Base-by-base conservation (phyloP, 805 yeast species). In the Candida pseudoglaebosa region DNA sequence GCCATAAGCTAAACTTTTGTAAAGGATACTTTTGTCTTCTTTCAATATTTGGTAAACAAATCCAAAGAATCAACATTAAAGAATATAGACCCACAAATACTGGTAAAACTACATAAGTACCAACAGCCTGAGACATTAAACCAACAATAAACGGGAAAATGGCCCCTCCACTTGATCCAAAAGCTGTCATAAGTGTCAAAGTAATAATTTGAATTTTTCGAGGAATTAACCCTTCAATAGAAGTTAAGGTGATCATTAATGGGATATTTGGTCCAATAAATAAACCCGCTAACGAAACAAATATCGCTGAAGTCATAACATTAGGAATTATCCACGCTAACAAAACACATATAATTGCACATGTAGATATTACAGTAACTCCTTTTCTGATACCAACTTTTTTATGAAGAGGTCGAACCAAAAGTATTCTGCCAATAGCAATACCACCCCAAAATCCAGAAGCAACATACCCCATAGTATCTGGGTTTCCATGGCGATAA, bases 381-480 rank as follows among this genome's bases (percentile, higher is more conserved):
- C 71, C 65, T 42, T 77, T 54, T 42, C 77, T 60, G 5, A 68
- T 66, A 3, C 80, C 80, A n/a, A 70, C 32, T 9, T 44, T 36
- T 33, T 57, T 58, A 38, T 68, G 67, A 10, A 70, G 47, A 1
- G 53, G 45, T 14, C 67, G 57, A 0, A 78, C 74, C 6, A 83
- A 57, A 3, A 65, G 45, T 32, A 83, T 57, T 43, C 91, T 62
- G 0, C 91, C 91, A 12, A 72, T 43, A 0, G 89, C 79, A 15
- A 83, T 55, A 0, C 91, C 91, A 17, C 73, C 71, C 89, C 89
- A 83, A 52, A 73, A 82, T 12, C 85, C 82, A 4, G 87, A 73
- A 0, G 83, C 78, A 10, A 81, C 77, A 49, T 76, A 80, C 6
- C 88, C 83, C 52, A 78, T 74, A 15, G 62, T 54, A 1, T 62